Conservation (phyloP, 768 basidiomycete species). For the Mycena olivaceomarginata region DNA sequence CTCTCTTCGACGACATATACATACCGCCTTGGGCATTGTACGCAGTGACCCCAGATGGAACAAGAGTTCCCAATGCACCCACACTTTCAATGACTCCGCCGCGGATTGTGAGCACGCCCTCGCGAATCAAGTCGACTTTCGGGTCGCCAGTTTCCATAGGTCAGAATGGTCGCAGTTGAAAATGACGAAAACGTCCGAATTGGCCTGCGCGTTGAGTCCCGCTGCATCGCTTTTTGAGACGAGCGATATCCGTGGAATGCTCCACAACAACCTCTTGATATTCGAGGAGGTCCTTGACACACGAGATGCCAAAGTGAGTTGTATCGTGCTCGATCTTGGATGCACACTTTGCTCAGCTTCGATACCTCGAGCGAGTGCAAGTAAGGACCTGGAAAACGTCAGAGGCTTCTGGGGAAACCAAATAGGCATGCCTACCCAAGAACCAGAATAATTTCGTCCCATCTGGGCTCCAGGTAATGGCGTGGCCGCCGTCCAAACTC, state of each 20-base stretch:
- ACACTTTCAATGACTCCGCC: conserved; percentile 77
- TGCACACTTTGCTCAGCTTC: conserved; percentile 68
- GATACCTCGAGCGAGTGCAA: conserved; percentile 78
- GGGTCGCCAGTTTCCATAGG: conserved; percentile 78
- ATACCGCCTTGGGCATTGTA: conserved; percentile 80
- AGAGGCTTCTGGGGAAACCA: not conserved
- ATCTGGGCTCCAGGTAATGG: conserved; percentile 77
- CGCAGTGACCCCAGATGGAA: conserved; percentile 63
- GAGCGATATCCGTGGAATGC: conserved; percentile 76
- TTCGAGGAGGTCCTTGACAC: conserved; percentile 73
- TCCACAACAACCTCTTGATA: conserved; percentile 76
- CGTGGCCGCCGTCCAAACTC: conserved; percentile 86
- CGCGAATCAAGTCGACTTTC: conserved; percentile 68
- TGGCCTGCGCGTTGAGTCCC: conserved; percentile 42
- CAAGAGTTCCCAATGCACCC: conserved; percentile 54
- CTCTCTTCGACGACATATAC: conserved; percentile 32
- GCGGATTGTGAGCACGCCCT: conserved; percentile 72
- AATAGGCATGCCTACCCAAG: conserved; percentile 67
- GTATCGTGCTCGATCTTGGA: conserved; percentile 68
- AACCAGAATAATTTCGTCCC: conserved; percentile 85
- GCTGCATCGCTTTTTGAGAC: conserved; percentile 73
- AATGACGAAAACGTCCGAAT: conserved; percentile 72
- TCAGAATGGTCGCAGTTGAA: conserved; percentile 82
- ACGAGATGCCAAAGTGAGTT: conserved; percentile 76
- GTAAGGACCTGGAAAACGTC: conserved; percentile 69